These are phyloP conservation scores for Daldinia eschscholtzii DNA, from an alignment of 2,329 filamentous ascomycete species.

Conservation along the genomic window DNA sequence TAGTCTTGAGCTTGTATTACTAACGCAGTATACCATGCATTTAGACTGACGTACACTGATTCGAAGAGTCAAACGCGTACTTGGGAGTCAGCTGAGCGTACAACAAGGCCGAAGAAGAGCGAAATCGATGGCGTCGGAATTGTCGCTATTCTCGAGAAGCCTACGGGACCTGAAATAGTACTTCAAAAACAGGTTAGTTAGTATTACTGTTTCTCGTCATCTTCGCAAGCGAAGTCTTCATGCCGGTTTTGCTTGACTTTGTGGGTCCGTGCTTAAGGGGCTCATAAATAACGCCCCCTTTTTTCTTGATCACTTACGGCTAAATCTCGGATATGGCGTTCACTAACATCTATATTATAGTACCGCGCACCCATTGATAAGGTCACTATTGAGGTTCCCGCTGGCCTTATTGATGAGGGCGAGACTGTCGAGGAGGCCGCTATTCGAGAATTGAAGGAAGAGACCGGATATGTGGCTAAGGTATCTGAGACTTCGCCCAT, in stretches of 20 bases:
- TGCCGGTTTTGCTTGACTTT: background rate
- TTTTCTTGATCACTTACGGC: background rate
- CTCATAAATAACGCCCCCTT: background rate
- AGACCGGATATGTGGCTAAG: constrained; percentile 74
- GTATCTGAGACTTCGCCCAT: constrained; percentile 60
- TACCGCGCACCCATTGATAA: constrained; percentile 72
- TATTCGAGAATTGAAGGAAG: constrained; percentile 73
- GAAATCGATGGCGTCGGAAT: constrained; percentile 81
- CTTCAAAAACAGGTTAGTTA: constrained; percentile 69
- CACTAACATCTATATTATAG: constrained; percentile 20
- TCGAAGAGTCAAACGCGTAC: constrained; percentile 68
- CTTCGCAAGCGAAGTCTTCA: background rate
- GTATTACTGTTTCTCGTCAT: background rate
- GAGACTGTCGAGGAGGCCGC: constrained; percentile 73
- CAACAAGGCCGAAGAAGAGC: constrained; percentile 70
- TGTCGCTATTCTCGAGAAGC: constrained; percentile 73
- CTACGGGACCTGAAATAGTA: constrained; percentile 67
- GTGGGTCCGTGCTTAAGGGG: constrained; percentile 6
- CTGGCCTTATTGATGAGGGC: constrained; percentile 72
- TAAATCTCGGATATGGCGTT: background rate
- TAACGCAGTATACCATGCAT: constrained; percentile 13
- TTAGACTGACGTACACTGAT: constrained; percentile 73
- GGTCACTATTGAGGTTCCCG: constrained; percentile 73
- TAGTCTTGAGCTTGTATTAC: constrained; percentile 7
- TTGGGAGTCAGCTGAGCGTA: constrained; percentile 81